Conservation (phyloP, 2,329 filamentous ascomycete genomes). For the Sporothrix pallida region DNA sequence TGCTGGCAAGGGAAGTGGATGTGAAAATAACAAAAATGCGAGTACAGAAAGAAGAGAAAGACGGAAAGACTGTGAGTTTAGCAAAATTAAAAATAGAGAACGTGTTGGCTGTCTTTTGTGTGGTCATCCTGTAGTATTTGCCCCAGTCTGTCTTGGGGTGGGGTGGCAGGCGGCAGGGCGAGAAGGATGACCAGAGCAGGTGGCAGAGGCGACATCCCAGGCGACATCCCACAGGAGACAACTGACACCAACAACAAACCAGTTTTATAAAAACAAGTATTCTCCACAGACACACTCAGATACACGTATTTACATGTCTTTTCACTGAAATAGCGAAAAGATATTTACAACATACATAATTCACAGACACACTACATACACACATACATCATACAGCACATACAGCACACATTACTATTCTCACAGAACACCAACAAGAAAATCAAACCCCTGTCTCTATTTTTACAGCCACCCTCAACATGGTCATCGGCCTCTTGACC, state of each 20-base stretch:
- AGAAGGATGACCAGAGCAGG: background rate
- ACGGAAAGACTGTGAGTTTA: background rate
- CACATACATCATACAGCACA: background rate
- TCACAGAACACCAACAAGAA: background rate
- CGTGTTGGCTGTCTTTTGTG: background rate
- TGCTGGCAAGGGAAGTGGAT: background rate
- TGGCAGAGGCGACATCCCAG: background rate
- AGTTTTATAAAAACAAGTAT: slow-evolving; percentile 28
- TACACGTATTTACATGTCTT: background rate
- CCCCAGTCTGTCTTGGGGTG: background rate
- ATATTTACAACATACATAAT: background rate
- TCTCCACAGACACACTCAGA: background rate
- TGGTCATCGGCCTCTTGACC: slow-evolving; percentile 60
- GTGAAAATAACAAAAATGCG: background rate
- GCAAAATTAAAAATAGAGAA: background rate
- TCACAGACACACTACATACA: background rate
- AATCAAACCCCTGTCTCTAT: background rate
- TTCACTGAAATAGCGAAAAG: background rate
- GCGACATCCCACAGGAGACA: background rate
- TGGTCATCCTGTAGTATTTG: background rate
- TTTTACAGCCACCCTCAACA: slow-evolving; percentile 36
- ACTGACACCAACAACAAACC: background rate
- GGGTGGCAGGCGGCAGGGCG: background rate
- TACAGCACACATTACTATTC: background rate
- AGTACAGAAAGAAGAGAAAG: background rate